Conservation (phyloP, 2,329 filamentous ascomycete genomes). For the Pyrenophora seminiperda region DNA sequence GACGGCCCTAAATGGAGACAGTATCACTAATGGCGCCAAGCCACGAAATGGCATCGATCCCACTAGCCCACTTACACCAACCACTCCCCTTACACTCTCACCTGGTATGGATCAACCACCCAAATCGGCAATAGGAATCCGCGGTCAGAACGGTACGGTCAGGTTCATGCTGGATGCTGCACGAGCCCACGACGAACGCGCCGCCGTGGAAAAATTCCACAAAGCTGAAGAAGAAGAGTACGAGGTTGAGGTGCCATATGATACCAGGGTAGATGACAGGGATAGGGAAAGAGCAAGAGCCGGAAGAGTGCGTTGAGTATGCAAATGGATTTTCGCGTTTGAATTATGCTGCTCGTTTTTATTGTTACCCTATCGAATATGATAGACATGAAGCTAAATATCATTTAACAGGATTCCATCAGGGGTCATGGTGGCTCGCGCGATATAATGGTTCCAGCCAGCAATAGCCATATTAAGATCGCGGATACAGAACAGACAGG, state of each 20-base stretch:
- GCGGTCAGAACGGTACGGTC: constrained; percentile 72
- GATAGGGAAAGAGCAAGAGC: constrained; percentile 27
- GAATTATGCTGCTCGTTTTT: constrained; percentile 4
- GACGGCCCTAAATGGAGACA: constrained; percentile 25
- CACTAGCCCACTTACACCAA: constrained; percentile 45
- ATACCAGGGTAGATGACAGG: constrained; percentile 21
- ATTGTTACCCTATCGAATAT: background rate
- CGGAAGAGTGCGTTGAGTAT: constrained; percentile 39
- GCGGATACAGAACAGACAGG: background rate
- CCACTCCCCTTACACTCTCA: constrained; percentile 54
- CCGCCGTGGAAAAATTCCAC: constrained; percentile 70
- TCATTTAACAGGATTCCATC: background rate
- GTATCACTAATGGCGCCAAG: constrained; percentile 31
- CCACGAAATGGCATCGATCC: constrained; percentile 44
- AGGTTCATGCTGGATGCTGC: constrained; percentile 87
- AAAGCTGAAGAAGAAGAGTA: constrained; percentile 77
- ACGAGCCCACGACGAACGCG: constrained; percentile 72
- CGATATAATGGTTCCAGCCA: background rate
- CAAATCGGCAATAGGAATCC: constrained; percentile 42
- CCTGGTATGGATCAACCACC: constrained; percentile 42
- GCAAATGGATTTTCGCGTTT: constrained; percentile 22
- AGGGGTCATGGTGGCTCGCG: background rate
- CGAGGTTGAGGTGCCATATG: constrained; percentile 67
- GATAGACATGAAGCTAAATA: background rate
- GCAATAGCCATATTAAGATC: background rate